phyloP scores from a whole-genome alignment of 805 yeast genomes.

The Kodamaea leandrae region DNA sequence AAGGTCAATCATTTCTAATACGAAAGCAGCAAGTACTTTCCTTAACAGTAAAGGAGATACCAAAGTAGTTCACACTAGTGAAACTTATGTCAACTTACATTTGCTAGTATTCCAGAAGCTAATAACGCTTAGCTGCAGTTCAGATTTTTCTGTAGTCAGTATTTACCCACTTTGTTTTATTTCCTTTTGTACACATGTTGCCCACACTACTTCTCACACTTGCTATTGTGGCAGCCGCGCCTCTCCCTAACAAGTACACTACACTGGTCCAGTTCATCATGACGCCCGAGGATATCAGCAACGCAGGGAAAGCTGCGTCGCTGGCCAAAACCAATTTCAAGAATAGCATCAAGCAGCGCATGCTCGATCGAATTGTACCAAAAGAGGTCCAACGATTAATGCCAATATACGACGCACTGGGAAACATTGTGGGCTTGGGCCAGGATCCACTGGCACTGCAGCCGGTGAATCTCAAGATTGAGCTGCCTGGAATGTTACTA shows the following conservation, averaged over 20 bases:
- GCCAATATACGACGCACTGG: slow-evolving; percentile 7
- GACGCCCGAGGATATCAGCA: slow-evolving; percentile 9
- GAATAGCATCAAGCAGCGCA: slow-evolving; percentile 11
- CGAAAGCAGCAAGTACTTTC: no score
- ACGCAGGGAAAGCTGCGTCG: slow-evolving; percentile 5
- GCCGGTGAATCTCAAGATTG: slow-evolving; percentile 5
- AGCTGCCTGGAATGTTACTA: slow-evolving; percentile 4
- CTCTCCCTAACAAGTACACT: slow-evolving; percentile 5
- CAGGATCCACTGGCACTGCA: not conserved
- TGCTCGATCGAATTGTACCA: slow-evolving; percentile 9
- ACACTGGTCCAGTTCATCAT: slow-evolving; percentile 11
- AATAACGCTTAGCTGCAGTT: no score
- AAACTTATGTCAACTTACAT: no score
- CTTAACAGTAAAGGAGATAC: no score
- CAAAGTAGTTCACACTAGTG: no score
- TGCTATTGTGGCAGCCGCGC: not conserved
- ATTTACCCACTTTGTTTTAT: not conserved
- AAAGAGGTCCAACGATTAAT: slow-evolving; percentile 9
- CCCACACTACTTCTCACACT: no score
- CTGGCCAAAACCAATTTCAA: slow-evolving; percentile 8
- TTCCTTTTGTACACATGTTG: not conserved
- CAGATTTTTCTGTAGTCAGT: no score
- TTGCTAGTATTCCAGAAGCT: no score
- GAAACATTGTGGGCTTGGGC: slow-evolving; percentile 8
- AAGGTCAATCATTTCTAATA: no score